Percentiles rank a stretch among this genome's conserved stretches.
These are phyloP conservation scores for Theileria luwenshuni DNA, from an alignment of 169 alveolate genomes.

Conservation along the genomic window DNA sequence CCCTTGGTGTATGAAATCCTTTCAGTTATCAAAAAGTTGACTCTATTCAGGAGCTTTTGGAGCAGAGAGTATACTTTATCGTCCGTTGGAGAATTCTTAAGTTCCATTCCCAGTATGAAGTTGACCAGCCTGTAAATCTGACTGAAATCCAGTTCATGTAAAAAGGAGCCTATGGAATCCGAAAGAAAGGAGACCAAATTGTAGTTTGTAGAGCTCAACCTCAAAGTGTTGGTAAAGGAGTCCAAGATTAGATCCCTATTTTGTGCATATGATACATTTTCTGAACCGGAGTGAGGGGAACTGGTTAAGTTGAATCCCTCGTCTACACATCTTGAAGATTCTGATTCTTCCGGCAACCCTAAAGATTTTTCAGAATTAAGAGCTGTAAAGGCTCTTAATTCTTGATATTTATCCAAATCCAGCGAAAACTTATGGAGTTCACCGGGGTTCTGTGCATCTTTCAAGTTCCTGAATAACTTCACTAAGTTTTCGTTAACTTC, in stretches of 20 bases:
- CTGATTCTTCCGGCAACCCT: not conserved
- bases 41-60: constrained; percentile 5
- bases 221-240: not conserved
- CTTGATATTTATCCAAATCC: not conserved
- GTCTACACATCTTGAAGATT: not conserved
- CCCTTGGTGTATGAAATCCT: not conserved
- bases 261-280: no score
- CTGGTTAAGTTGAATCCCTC: not conserved
- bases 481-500: not conserved
- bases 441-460: not conserved
- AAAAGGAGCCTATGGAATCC: not conserved
- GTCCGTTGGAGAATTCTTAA: not conserved
- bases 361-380: not conserved
- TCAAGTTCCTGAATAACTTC: constrained; percentile 1
- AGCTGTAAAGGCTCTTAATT: not conserved
- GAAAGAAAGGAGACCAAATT: constrained; percentile 3
- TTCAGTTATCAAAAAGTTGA: constrained; percentile 3
- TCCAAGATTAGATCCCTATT: constrained; percentile 10
- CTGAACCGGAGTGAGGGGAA: no score
- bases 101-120: not conserved
- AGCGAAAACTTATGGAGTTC: not conserved
- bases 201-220: not conserved
- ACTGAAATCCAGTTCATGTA: constrained; percentile 9
- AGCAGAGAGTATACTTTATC: not conserved
- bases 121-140: constrained; percentile 1